phyloP scores from a whole-genome alignment of 2,329 filamentous ascomycete species.

The Botrytis cinerea region DNA sequence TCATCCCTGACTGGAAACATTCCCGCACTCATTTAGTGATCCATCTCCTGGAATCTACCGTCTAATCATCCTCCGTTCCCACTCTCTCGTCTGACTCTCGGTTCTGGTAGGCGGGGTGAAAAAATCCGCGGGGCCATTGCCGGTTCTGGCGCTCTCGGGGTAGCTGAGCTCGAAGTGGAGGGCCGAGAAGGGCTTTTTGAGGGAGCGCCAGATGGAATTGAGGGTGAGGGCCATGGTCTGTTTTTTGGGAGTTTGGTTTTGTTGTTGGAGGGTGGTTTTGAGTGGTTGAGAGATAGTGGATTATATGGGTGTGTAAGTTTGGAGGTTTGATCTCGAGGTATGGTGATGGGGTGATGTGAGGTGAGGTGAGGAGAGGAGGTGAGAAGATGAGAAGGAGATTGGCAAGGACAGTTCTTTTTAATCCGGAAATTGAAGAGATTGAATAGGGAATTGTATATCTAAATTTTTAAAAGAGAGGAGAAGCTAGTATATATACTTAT shows the following conservation, averaged over 20 bases:
- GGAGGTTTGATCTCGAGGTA: background rate
- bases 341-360: background rate
- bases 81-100: constrained; percentile 4
- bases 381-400: background rate
- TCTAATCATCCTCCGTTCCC: constrained; percentile 16
- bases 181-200: background rate
- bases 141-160: background rate
- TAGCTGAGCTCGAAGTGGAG: constrained; percentile 1
- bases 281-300: background rate
- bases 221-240: background rate
- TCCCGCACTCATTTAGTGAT: background rate
- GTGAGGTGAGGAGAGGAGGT: background rate
- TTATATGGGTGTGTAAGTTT: background rate
- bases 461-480: background rate
- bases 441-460: background rate
- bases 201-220: background rate
- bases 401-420: background rate
- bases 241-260: background rate
- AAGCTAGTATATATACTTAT: background rate
- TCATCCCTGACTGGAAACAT: background rate
- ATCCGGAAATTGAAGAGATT: background rate
- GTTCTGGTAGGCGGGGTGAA: background rate
- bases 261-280: background rate
- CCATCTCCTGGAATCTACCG: background rate
- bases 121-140: background rate